Evolutionary conservation across 1,284 basidiomycete genomes (phyloP).

Genomic region (Trichosporon sp.): DNA sequence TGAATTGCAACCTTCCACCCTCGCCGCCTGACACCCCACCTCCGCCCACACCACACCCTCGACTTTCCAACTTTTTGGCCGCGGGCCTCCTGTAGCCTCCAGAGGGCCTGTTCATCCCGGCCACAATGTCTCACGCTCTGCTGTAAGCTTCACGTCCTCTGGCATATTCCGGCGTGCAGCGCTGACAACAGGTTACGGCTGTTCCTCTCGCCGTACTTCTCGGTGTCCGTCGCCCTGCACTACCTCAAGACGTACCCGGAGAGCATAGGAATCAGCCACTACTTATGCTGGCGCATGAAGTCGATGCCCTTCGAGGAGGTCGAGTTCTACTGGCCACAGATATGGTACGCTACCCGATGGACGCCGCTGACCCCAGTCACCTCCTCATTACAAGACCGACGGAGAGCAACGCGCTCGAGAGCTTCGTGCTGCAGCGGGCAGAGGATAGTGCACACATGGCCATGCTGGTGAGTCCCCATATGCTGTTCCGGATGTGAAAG

Average conservation of each 20-base stretch:
- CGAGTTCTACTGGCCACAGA: constrained; percentile 92
- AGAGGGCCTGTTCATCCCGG: neutral
- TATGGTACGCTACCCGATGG: constrained; percentile 62
- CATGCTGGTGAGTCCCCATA: constrained; percentile 70
- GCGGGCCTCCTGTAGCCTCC: neutral
- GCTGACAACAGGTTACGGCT: constrained; percentile 59
- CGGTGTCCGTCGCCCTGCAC: constrained; percentile 81
- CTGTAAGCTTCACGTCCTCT: constrained; percentile 23
- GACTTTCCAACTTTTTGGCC: constrained; percentile 2
- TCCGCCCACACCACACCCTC: neutral
- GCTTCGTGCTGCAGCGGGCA: constrained; percentile 79
- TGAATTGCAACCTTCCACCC: neutral
- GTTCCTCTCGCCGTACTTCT: constrained; percentile 86
- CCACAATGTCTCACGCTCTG: constrained; percentile 36
- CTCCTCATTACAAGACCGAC: constrained; percentile 85
- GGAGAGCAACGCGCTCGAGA: constrained; percentile 81
- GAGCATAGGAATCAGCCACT: constrained; percentile 94
- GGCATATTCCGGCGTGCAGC: constrained; percentile 6
- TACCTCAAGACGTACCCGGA: constrained; percentile 84
- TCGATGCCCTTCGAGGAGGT: constrained; percentile 74
- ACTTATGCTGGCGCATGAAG: constrained; percentile 76
- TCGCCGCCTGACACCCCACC: neutral
- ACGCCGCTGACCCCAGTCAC: constrained; percentile 58
- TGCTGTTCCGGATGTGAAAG: neutral
- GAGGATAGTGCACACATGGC: constrained; percentile 88